Percentiles rank a stretch among this genome's conserved stretches.
phyloP scores from a whole-genome alignment of 2,329 filamentous ascomycete species.

The Zymoseptoria tritici region DNA sequence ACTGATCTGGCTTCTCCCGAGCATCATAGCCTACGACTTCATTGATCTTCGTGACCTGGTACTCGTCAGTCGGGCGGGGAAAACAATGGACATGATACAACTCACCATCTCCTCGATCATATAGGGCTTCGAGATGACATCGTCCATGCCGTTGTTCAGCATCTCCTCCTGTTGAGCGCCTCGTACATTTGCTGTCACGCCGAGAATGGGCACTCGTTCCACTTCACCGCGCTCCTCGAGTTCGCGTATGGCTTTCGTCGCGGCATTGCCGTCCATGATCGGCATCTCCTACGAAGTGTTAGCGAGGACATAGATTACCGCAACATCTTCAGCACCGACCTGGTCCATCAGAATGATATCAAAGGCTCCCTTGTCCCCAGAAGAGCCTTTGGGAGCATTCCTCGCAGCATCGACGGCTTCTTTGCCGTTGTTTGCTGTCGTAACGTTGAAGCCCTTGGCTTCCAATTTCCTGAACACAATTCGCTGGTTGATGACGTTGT shows the following conservation, averaged over 20 bases:
- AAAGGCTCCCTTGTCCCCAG: constrained; percentile 16
- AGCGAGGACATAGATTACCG: background rate
- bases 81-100: background rate
- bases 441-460: constrained; percentile 24
- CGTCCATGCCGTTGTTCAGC: constrained; percentile 28
- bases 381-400: constrained; percentile 9
- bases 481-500: constrained; percentile 29
- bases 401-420: constrained; percentile 26
- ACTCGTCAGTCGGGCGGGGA: background rate
- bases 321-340: constrained; percentile 6
- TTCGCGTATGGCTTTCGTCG: constrained; percentile 21
- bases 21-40: background rate
- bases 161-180: constrained; percentile 27
- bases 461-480: constrained; percentile 25
- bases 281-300: constrained; percentile 21
- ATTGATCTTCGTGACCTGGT: background rate
- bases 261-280: constrained; percentile 27
- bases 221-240: constrained; percentile 18
- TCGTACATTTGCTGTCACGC: constrained; percentile 30
- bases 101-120: constrained; percentile 28
- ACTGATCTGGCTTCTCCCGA: background rate
- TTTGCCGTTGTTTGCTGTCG: constrained; percentile 27
- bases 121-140: constrained; percentile 28
- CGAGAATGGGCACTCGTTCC: constrained; percentile 25
- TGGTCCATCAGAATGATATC: constrained; percentile 30